Base-by-base conservation (phyloP, 148 eudicot genomes). In the Fagopyrum tataricum region DNA sequence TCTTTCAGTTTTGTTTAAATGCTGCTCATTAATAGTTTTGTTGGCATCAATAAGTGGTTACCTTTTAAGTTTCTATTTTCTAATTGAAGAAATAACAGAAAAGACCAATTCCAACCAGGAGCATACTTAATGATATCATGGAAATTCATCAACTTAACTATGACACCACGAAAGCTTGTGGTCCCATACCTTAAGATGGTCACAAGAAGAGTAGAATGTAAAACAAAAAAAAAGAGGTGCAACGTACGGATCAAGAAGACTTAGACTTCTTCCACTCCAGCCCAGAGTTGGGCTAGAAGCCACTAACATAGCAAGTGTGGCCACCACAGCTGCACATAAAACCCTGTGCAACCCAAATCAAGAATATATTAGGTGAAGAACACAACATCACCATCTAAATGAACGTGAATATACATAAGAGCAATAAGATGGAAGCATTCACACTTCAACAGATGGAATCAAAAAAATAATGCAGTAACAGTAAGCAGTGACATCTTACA, bases 211-310 rank as follows among this genome's bases (percentile, higher is more conserved):
- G 40, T 13, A 61, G 7, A 61, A 61, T 9, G 39, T 14, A 64
- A 37, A 31, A 64, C 23, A 55, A 1, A 64, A 39, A 64, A 31
- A 18, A n/a, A 37, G 44, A 64, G 18, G 10, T 31, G 69, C 67
- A 76, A 81, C 97, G 81, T 81, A 95, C 98, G 98, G 98, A 85
- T 95, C 98, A 78, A 95, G 96, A 67, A 95, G 84, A 79, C 98
- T 95, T 73, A 95, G 83, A 82, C 98, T 95, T 76, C 98, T 83
- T 75, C 98, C 98, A 78, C 98, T 95, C 98, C 97, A 95, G 82
- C 98, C 98, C 83, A 78, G 83, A 51, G 98, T 95, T 72, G 98
- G 98, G 80, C 98, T 95, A 71, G 98, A 90, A 81, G 98, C 98
- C 71, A 95, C 96, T 81, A 95, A 71, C 37, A 95, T 95, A 47